Evolutionary conservation across 176 grass and related monocot genomes (phyloP).

Genomic region (Oryza meridionalis): DNA sequence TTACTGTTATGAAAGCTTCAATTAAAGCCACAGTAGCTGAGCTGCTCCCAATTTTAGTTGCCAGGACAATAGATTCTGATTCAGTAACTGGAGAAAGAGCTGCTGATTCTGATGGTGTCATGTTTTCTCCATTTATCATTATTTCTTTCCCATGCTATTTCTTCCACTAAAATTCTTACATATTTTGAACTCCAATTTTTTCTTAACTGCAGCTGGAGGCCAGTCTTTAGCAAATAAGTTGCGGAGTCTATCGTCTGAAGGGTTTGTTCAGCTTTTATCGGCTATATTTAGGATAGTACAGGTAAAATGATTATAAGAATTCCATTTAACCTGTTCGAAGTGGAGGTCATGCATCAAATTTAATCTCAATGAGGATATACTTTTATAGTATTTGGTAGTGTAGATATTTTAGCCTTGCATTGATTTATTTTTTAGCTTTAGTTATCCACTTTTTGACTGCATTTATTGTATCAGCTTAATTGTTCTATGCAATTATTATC

Average conservation of each 20-base stretch:
- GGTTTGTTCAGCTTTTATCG: slow-evolving; percentile 90
- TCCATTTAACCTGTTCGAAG: neutral
- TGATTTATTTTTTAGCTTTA: neutral
- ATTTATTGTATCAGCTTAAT: slow-evolving; percentile 3
- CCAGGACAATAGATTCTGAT: slow-evolving; percentile 77
- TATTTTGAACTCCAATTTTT: slow-evolving; percentile 34
- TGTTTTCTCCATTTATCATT: slow-evolving; percentile 36
- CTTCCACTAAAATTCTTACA: slow-evolving; percentile 3
- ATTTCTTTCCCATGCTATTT: slow-evolving; percentile 21
- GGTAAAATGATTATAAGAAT: slow-evolving; percentile 50
- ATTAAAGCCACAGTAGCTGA: slow-evolving; percentile 95
- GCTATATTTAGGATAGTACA: slow-evolving; percentile 96
- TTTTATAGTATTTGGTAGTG: slow-evolving; percentile 11
- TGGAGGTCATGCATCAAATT: neutral
- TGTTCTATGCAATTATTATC: slow-evolving; percentile 10
- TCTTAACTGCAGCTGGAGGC: slow-evolving; percentile 63
- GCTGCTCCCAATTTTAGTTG: slow-evolving; percentile 82
- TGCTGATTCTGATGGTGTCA: slow-evolving; percentile 78
- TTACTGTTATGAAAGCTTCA: slow-evolving; percentile 98
- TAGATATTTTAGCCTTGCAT: neutral
- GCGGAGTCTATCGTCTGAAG: slow-evolving; percentile 83
- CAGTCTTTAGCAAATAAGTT: slow-evolving; percentile 93
- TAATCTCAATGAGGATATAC: neutral
- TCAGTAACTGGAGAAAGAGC: slow-evolving; percentile 63
- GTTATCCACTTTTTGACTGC: neutral